phyloP scores from a whole-genome alignment of 2,329 filamentous ascomycete species.

The Trichoderma guizhouense region DNA sequence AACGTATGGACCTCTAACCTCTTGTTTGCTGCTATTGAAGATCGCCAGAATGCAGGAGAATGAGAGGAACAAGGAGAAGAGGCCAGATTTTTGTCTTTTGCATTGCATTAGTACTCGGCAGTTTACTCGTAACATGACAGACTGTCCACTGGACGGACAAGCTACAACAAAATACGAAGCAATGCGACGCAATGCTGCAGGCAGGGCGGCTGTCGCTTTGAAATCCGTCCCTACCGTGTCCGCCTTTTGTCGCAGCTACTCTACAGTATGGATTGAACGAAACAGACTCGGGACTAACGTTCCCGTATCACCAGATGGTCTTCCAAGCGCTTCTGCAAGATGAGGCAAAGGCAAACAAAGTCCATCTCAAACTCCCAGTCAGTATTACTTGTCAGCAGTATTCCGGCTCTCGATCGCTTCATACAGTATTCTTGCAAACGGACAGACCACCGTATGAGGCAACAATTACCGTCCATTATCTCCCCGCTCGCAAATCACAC shows the following conservation, averaged over 20 bases:
- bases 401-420: neutral
- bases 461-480: neutral
- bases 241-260: neutral
- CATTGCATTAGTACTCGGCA: neutral
- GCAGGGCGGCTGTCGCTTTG: neutral
- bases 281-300: neutral
- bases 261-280: neutral
- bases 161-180: neutral
- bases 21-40: neutral
- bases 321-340: neutral
- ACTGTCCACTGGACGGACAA: neutral
- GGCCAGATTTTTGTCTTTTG: neutral
- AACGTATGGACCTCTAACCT: neutral
- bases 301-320: neutral
- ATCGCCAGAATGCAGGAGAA: neutral
- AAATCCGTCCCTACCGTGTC: neutral
- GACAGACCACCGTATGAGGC: neutral
- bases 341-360: neutral
- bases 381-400: neutral
- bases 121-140: neutral
- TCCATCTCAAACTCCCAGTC: neutral
- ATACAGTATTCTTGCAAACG: neutral
- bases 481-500: neutral
- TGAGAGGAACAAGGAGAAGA: neutral
- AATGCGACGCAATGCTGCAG: neutral